These are phyloP conservation scores for Schizophyllum commune DNA, from an alignment of 1,284 basidiomycete genomes.

Conservation along the genomic window DNA sequence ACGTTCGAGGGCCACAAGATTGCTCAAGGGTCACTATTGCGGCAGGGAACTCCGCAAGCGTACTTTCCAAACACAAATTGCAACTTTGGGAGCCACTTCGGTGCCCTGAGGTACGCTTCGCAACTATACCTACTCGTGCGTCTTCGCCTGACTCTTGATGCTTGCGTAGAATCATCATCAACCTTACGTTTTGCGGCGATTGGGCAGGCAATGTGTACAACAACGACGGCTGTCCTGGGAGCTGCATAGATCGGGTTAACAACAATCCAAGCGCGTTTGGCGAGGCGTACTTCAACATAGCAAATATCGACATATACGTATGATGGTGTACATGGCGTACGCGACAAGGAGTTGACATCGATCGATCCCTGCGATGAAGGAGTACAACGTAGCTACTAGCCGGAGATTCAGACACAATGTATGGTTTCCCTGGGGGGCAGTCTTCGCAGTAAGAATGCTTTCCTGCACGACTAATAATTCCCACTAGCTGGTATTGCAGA, in stretches of 20 bases:
- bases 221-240: slow-evolving; percentile 24
- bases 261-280: background rate
- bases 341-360: background rate
- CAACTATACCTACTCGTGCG: slow-evolving; percentile 46
- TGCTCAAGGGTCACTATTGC: too few species aligned
- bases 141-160: background rate
- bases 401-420: too few species aligned
- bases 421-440: too few species aligned
- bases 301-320: background rate
- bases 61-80: slow-evolving; percentile 35
- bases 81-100: slow-evolving; percentile 35
- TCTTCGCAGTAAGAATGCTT: too few species aligned
- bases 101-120: slow-evolving; percentile 42
- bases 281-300: background rate
- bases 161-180: slow-evolving; percentile 29
- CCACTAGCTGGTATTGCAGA: too few species aligned
- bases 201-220: slow-evolving; percentile 36
- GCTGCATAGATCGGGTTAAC: background rate
- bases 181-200: slow-evolving; percentile 33
- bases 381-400: too few species aligned
- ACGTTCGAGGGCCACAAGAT: slow-evolving; percentile 12
- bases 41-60: slow-evolving; percentile 32
- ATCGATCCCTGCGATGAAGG: too few species aligned
- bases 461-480: too few species aligned
- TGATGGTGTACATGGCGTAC: background rate